Evolutionary conservation across 192 early-diverging fungal genomes (phyloP).

Genomic region (Dissophora globulifera): DNA sequence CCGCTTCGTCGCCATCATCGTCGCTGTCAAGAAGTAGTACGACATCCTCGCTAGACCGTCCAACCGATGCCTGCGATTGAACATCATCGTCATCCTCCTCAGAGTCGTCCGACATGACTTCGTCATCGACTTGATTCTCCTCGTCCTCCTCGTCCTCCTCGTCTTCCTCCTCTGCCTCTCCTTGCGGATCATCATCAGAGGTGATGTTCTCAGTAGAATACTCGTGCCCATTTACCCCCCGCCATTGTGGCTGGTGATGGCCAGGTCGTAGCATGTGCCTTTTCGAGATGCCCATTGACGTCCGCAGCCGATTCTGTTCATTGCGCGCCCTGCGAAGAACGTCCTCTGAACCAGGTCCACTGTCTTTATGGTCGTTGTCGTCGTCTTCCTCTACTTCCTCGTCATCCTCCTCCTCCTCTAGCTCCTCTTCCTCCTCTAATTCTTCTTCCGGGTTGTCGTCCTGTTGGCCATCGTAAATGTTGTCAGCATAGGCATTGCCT

Average conservation of each 20-base stretch:
- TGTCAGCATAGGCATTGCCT: too few species aligned
- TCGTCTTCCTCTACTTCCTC: conserved; percentile 7
- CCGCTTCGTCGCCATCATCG: conserved; percentile 1
- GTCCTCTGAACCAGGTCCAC: neutral
- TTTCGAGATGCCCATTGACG: neutral
- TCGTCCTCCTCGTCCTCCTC: conserved; percentile 1
- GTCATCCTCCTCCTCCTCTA: neutral
- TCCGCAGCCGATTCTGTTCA: neutral
- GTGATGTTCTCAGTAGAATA: too few species aligned
- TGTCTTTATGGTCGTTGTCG: neutral
- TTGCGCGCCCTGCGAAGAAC: neutral
- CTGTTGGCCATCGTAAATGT: too few species aligned
- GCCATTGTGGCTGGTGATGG: too few species aligned
- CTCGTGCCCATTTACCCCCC: too few species aligned
- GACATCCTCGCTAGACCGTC: neutral
- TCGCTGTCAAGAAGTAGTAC: neutral
- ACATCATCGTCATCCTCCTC: conserved; percentile 10
- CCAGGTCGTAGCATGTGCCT: too few species aligned
- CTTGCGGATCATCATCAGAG: neutral
- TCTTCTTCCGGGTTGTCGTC: too few species aligned
- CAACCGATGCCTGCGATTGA: neutral
- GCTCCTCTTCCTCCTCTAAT: too few species aligned
- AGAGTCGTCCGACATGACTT: neutral
- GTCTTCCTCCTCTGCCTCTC: neutral
- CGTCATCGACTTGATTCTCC: neutral